Base-by-base conservation (phyloP, 1,139 yeast genomes). In the Geotrichum aggregatum region DNA sequence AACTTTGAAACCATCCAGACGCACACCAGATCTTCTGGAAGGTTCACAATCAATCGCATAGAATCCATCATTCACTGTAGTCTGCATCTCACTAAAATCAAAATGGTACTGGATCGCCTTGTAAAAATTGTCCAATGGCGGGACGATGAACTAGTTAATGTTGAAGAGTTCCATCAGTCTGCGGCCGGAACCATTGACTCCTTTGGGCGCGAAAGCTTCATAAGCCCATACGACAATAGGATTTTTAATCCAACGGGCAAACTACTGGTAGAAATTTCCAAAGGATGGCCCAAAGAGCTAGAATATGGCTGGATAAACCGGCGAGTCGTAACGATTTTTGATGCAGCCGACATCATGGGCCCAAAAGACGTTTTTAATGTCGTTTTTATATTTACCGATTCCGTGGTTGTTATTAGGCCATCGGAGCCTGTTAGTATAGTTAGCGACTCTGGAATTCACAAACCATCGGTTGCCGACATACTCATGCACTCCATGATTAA, bases 231-330 rank as follows among this genome's bases (percentile, higher is more conserved):
- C 56, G 77, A 74, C 58, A 76, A 80, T 42, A 75, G 96, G 56
- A 81, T 88, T 0, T 87, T 89, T 64, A 89, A 97, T 0, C 96
- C 96, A 0, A 84, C 96, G 0, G 98, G 97, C 0, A 88, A 87
- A 65, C 77, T 91, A 1, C 71, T 91, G 42, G 84, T 95, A 0
- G 96, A 88, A 62, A 67, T 89, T 22, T 95, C 96, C 4, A 75
- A 79, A 8, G 81, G 81, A 21, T 91, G 97, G 97, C 98, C 98
- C 0, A 71, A 80, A 0, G 91, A 85, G 61, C 73, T 91, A 24
- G 95, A 87, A 60, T 84, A 83, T 63, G 96, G 95, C 24, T 89
- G 97, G 97, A 67, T 88, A 22, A 77, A 84, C 31, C 76, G 98
- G 54, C 78, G 94, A 57, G 94, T 91, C 3, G 89, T 91, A 18